phyloP scores from a whole-genome alignment of 805 yeast species.

The Metschnikowia kofuensis region DNA sequence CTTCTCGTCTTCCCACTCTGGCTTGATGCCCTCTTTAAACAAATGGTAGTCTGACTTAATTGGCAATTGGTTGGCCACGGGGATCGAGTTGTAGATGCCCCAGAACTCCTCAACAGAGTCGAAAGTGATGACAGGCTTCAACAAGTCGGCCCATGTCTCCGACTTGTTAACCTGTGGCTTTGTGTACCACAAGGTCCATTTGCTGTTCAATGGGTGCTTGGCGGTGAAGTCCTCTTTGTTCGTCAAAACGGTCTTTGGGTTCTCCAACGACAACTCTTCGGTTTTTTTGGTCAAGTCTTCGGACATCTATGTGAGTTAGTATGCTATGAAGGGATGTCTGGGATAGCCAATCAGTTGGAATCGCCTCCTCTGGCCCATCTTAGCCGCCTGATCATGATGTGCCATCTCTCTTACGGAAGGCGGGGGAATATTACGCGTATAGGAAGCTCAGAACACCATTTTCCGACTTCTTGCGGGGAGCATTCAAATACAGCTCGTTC shows the following conservation, averaged over 20 bases:
- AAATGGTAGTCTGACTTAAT: conserved; percentile 90
- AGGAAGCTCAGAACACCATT: not conserved
- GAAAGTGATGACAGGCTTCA: conserved; percentile 90
- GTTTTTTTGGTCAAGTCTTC: conserved; percentile 45
- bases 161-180: conserved; percentile 78
- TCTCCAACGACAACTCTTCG: conserved; percentile 41
- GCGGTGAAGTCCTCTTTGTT: conserved; percentile 63
- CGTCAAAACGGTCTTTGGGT: conserved; percentile 51
- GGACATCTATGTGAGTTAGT: conserved; percentile 31
- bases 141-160: conserved; percentile 88
- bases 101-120: conserved; percentile 97
- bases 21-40: conserved; percentile 90
- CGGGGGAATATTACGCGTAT: not conserved
- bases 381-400: too few relatives aligned
- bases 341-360: too few relatives aligned
- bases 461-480: too few relatives aligned
- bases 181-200: conserved; percentile 97
- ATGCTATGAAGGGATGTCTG: not conserved
- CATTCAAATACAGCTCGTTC: too few relatives aligned
- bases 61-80: conserved; percentile 88
- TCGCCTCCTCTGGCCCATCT: too few relatives aligned
- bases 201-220: conserved; percentile 84
- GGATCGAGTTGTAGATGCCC: conserved; percentile 95
- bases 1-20: conserved; percentile 96
- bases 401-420: not conserved